Evolutionary conservation across 2,329 filamentous ascomycete species (phyloP).

Genomic region (Colletotrichum cordylinicola): DNA sequence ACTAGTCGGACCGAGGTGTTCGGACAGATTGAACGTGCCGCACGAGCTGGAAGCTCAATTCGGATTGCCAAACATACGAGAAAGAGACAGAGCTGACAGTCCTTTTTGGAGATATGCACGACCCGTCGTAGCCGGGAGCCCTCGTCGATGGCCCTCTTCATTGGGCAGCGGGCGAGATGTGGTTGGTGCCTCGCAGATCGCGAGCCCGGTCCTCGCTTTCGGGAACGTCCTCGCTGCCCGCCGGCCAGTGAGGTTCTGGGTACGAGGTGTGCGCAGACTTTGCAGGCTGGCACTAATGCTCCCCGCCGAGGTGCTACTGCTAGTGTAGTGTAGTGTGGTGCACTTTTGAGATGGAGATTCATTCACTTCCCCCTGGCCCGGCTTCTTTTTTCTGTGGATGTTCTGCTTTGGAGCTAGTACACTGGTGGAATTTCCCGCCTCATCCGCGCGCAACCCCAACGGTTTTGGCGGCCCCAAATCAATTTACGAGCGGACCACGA

Average conservation of each 20-base stretch:
- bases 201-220: background rate
- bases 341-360: background rate
- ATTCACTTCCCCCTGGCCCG: background rate
- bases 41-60: conserved; percentile 9
- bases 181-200: background rate
- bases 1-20: background rate
- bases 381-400: background rate
- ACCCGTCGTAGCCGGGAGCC: background rate
- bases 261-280: background rate
- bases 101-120: background rate
- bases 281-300: background rate
- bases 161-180: background rate
- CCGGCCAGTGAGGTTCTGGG: background rate
- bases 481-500: too few species aligned
- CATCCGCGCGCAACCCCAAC: background rate
- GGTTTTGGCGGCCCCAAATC: background rate
- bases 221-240: background rate
- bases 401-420: background rate
- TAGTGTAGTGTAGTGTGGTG: background rate
- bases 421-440: conserved; percentile 11
- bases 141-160: background rate
- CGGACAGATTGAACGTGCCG: background rate
- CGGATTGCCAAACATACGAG: background rate
- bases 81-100: background rate
- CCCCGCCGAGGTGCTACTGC: background rate